A percentile compares a stretch with the other conserved stretches of the same genome.
Conservation (phyloP, 208 protist genomes). For the Trypanosoma avium region DNA sequence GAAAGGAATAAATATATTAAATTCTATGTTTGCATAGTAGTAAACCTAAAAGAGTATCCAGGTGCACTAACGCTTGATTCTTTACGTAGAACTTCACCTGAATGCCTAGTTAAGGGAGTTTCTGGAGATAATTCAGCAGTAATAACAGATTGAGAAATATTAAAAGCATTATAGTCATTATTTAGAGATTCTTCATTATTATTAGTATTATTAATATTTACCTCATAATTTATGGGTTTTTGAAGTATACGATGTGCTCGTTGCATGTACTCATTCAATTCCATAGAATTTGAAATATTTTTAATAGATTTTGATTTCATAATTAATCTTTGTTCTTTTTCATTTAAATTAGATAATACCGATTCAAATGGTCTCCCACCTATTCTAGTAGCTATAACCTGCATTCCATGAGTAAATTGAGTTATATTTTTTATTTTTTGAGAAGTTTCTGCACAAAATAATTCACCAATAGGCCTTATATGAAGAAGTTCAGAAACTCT, state of each 20-base stretch:
- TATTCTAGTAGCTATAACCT: constrained; percentile 16
- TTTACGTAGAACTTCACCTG: background rate
- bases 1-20: too few species aligned
- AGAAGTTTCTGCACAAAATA: constrained; percentile 22
- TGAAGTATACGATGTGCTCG: constrained; percentile 17
- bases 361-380: constrained; percentile 14
- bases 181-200: background rate
- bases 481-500: constrained; percentile 24
- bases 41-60: constrained; percentile 15
- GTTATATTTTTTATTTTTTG: background rate
- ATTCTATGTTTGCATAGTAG: constrained; percentile 19
- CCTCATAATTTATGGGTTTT: background rate
- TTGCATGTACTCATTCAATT: constrained; percentile 24
- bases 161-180: background rate
- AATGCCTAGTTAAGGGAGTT: background rate
- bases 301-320: background rate
- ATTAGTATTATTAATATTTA: background rate
- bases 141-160: constrained; percentile 2
- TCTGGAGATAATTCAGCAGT: constrained; percentile 12
- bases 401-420: constrained; percentile 17
- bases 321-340: background rate
- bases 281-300: background rate
- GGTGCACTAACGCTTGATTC: background rate
- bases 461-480: constrained; percentile 18
- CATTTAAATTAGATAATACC: too few species aligned